phyloP scores from a whole-genome alignment of 257 asterid genomes.

The Solanum clarkiae region DNA sequence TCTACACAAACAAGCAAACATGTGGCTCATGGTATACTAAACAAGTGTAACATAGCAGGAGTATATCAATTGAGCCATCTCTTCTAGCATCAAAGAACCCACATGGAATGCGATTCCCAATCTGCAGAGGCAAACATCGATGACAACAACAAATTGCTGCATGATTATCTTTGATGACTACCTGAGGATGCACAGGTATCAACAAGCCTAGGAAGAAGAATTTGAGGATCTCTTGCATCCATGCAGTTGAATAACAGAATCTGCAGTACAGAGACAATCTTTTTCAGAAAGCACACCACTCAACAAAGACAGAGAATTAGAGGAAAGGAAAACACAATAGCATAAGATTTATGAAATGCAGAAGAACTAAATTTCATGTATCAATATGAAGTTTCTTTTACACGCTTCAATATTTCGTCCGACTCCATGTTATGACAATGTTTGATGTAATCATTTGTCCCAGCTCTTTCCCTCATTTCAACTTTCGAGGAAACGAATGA shows the following conservation, averaged over 20 bases:
- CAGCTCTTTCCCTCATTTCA: constrained; percentile 1
- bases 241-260: constrained; percentile 87
- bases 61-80: not conserved
- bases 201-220: constrained; percentile 64
- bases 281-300: not conserved
- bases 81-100: not conserved
- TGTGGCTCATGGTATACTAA: not conserved
- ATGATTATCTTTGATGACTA: constrained; percentile 5
- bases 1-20: not conserved
- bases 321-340: not conserved
- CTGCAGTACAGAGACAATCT: constrained; percentile 20
- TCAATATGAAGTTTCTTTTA: constrained; percentile 1
- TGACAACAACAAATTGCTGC: not conserved
- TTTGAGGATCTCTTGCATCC: constrained; percentile 87
- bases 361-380: not conserved
- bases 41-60: not conserved
- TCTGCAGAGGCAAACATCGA: not conserved
- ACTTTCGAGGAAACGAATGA: constrained; percentile 12
- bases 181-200: constrained; percentile 73
- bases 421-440: constrained; percentile 5
- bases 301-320: not conserved
- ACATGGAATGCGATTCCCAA: not conserved
- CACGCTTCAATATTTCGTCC: constrained; percentile 50
- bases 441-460: constrained; percentile 23
- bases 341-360: not conserved